phyloP scores from a whole-genome alignment of 768 basidiomycete genomes.

The Suillus sp. region DNA sequence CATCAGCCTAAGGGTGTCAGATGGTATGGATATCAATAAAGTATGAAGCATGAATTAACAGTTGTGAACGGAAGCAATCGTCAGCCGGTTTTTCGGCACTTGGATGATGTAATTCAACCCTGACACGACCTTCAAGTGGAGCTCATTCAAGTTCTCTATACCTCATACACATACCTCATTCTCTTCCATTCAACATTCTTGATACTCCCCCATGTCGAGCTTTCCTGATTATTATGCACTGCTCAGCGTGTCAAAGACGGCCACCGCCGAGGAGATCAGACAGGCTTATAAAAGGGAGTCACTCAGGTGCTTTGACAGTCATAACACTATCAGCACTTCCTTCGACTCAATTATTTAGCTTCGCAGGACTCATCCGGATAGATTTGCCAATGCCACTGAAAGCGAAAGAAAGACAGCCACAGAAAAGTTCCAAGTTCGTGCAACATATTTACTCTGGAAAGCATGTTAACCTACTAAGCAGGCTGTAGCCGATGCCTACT shows the following conservation, averaged over 20 bases:
- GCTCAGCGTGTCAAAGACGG: conserved; percentile 53
- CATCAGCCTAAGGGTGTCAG: too few species aligned
- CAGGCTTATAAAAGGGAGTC: conserved; percentile 83
- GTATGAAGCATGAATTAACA: too few species aligned
- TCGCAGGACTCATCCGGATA: conserved; percentile 84
- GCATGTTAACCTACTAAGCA: conserved; percentile 26
- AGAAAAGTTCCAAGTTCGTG: conserved; percentile 76
- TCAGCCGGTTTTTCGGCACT: too few species aligned
- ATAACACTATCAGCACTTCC: conserved; percentile 5
- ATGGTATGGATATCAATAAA: too few species aligned
- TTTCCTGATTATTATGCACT: conserved; percentile 84
- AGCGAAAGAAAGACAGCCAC: conserved; percentile 76
- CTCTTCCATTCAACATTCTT: conserved; percentile 6
- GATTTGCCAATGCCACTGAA: conserved; percentile 68
- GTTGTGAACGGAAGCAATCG: too few species aligned
- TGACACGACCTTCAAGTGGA: neutral
- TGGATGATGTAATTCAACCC: neutral
- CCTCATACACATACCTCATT: neutral
- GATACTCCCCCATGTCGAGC: conserved; percentile 56
- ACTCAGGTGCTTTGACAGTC: conserved; percentile 49
- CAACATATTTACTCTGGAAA: conserved; percentile 1
- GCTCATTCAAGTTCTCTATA: neutral
- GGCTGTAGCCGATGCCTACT: conserved; percentile 94
- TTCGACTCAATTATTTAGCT: conserved; percentile 23
- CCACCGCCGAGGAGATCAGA: conserved; percentile 69